Conservation (phyloP, 768 basidiomycete species). For the Chlorophyllum brunneum region DNA sequence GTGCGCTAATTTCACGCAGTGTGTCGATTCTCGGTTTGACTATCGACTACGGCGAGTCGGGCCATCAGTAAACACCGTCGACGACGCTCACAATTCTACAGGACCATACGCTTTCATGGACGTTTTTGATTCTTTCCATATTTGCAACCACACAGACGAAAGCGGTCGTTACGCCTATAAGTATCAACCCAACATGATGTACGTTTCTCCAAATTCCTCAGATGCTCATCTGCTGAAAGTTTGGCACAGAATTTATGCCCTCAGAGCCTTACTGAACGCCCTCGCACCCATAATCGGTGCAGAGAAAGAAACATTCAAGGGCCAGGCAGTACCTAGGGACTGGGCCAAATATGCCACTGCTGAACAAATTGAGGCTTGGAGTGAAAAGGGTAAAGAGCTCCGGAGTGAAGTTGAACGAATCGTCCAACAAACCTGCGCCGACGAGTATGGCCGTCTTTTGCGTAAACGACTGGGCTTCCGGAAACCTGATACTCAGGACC, state of each 20-base stretch:
- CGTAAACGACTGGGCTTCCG: slow-evolving; percentile 79
- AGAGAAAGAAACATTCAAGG: slow-evolving; percentile 50
- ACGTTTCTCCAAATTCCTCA: slow-evolving; percentile 18
- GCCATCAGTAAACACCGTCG: not conserved
- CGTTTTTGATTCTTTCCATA: slow-evolving; percentile 76
- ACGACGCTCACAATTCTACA: slow-evolving; percentile 20
- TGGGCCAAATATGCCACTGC: slow-evolving; percentile 59
- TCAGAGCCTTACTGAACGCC: slow-evolving; percentile 71
- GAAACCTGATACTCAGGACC: slow-evolving; percentile 53
- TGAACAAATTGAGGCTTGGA: slow-evolving; percentile 62
- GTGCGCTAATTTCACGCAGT: slow-evolving; percentile 30
- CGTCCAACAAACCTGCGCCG: slow-evolving; percentile 53
- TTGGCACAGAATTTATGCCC: slow-evolving; percentile 60
- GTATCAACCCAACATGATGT: slow-evolving; percentile 82
- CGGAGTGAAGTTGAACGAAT: slow-evolving; percentile 60
- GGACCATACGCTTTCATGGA: slow-evolving; percentile 97
- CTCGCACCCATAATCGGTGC: slow-evolving; percentile 86
- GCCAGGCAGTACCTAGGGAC: slow-evolving; percentile 47
- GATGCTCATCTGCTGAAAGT: slow-evolving; percentile 1
- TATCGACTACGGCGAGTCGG: slow-evolving; percentile 64
- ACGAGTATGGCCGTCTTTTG: slow-evolving; percentile 68
- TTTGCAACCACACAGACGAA: slow-evolving; percentile 89
- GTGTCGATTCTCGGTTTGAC: slow-evolving; percentile 73
- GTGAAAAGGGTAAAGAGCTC: slow-evolving; percentile 47
- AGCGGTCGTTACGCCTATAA: slow-evolving; percentile 75